Evolutionary conservation across 768 basidiomycete species (phyloP).

Genomic region (Trametes sanguinea): DNA sequence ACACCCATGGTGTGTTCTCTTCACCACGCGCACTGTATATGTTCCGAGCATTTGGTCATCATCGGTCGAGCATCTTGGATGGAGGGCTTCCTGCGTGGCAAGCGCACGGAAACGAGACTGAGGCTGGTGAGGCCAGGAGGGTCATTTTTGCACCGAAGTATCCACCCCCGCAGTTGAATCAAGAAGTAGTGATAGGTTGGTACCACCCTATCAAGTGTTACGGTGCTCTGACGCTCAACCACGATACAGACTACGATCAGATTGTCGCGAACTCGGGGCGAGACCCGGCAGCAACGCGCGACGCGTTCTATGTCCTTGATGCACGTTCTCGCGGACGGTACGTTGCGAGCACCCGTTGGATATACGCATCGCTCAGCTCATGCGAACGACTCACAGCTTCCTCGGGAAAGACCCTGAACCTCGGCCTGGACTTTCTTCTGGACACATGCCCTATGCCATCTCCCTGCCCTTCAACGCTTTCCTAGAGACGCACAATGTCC

Average conservation of each 20-base stretch:
- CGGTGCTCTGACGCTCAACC: too few species aligned
- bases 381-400: conserved; percentile 51
- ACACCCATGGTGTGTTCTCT: conserved; percentile 88
- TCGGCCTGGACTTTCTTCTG: conserved; percentile 81
- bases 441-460: conserved; percentile 88
- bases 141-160: conserved; percentile 41
- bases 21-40: conserved; percentile 92
- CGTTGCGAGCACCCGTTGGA: neutral
- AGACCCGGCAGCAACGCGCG: conserved; percentile 44
- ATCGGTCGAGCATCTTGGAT: conserved; percentile 82
- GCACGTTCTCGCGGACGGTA: conserved; percentile 84
- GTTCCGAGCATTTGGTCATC: conserved; percentile 90
- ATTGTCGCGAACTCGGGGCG: conserved; percentile 69
- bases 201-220: too few species aligned
- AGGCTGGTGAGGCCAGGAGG: conserved; percentile 36
- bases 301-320: conserved; percentile 78
- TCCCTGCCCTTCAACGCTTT: conserved; percentile 84
- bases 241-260: conserved; percentile 69
- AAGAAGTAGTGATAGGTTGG: conserved; percentile 50
- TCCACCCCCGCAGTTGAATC: conserved; percentile 53
- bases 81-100: conserved; percentile 91
- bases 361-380: neutral
- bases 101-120: conserved; percentile 60
- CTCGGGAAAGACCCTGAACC: conserved; percentile 86
- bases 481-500: conserved; percentile 46